Percentiles rank a stretch among this genome's conserved stretches.
phyloP scores from a whole-genome alignment of 192 early-diverging fungal genomes.

The Coemansia furcata region DNA sequence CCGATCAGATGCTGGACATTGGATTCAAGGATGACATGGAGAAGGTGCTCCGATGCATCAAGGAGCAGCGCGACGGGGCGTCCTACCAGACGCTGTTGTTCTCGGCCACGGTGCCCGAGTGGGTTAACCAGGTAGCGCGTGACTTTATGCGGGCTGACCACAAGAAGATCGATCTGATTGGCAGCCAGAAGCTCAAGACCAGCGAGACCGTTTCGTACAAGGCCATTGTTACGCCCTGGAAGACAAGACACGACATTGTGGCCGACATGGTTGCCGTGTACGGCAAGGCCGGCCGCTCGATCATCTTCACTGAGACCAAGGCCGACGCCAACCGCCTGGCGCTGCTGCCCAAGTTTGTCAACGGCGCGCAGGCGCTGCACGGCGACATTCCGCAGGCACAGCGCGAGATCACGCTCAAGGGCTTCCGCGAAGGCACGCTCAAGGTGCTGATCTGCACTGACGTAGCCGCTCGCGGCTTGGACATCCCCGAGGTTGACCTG shows the following conservation, averaged over 20 bases:
- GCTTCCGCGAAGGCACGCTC: constrained; percentile 91
- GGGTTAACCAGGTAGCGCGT: constrained; percentile 70
- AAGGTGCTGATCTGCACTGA: constrained; percentile 92
- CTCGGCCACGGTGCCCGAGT: constrained; percentile 87
- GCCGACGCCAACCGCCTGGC: constrained; percentile 81
- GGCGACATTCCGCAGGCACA: constrained; percentile 78
- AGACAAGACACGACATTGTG: constrained; percentile 85
- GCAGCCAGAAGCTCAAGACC: constrained; percentile 85
- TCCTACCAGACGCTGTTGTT: constrained; percentile 88
- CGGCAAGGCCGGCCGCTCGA: constrained; percentile 76
- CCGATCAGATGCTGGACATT: constrained; percentile 94
- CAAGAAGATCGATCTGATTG: constrained; percentile 80
- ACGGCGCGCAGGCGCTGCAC: constrained; percentile 88
- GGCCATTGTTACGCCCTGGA: constrained; percentile 83
- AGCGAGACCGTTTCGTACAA: constrained; percentile 83
- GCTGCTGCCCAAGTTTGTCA: constrained; percentile 73
- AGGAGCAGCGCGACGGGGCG: constrained; percentile 68
- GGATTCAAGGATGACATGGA: constrained; percentile 93
- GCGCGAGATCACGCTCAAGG: constrained; percentile 92
- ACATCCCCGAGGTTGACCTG: constrained; percentile 95
- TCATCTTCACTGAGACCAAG: constrained; percentile 96
- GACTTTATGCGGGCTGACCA: constrained; percentile 67
- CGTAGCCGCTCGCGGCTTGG: constrained; percentile 92
- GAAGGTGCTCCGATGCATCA: constrained; percentile 80
- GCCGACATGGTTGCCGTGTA: constrained; percentile 93